Conservation (phyloP, 768 basidiomycete genomes). For the Boletus rubroflammeus region DNA sequence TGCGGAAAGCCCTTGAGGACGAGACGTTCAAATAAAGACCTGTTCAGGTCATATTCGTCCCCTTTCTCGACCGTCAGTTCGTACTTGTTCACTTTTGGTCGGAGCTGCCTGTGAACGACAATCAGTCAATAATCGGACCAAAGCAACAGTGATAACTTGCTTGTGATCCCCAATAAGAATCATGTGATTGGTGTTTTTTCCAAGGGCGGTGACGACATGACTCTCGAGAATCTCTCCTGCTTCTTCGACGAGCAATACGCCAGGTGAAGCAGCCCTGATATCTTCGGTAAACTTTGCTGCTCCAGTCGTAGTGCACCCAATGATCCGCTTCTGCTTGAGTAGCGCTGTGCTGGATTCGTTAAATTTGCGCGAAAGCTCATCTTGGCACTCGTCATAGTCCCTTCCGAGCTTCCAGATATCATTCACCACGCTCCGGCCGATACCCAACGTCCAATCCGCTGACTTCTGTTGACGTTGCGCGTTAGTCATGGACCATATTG, state of each 20-base stretch:
- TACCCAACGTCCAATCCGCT: conserved; percentile 34
- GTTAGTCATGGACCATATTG: conserved; percentile 39
- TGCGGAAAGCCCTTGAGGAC: conserved; percentile 63
- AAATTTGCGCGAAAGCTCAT: conserved; percentile 36
- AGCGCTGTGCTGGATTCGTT: conserved; percentile 31
- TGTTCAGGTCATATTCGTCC: conserved; percentile 63
- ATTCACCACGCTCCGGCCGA: conserved; percentile 34
- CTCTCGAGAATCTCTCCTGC: conserved; percentile 72
- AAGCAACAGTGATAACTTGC: conserved; percentile 36
- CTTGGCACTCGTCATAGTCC: conserved; percentile 40
- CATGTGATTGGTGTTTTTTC: conserved; percentile 43
- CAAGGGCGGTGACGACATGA: conserved; percentile 59
- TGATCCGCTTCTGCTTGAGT: conserved; percentile 48
- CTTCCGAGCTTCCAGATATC: conserved; percentile 32
- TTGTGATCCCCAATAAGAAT: conserved; percentile 74
- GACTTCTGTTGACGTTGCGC: conserved; percentile 26
- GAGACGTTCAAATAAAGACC: conserved; percentile 66
- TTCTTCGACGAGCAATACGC: conserved; percentile 64
- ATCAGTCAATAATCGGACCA: background rate
- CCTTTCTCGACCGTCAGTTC: conserved; percentile 62
- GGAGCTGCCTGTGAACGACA: conserved; percentile 49
- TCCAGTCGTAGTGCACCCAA: conserved; percentile 67
- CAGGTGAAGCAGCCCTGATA: conserved; percentile 45
- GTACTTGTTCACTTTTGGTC: conserved; percentile 70
- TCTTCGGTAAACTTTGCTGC: conserved; percentile 56